Evolutionary conservation across 2,329 filamentous ascomycete species (phyloP).

Genomic region (Pestalotiopsis fici): DNA sequence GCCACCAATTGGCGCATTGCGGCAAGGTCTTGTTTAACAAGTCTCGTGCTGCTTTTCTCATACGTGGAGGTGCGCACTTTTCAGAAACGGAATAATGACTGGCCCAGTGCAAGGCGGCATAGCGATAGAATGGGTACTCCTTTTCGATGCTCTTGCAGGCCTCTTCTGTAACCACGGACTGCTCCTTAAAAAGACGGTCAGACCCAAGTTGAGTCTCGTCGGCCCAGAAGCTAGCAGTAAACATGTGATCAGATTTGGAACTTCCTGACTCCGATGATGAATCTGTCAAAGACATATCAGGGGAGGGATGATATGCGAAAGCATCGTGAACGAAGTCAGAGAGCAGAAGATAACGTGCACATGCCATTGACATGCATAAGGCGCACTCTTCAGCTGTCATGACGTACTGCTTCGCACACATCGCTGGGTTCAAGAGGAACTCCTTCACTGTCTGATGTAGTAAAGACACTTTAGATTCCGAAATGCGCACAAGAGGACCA

Average conservation of each 20-base stretch:
- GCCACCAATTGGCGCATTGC: constrained; percentile 32
- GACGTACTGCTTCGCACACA: neutral
- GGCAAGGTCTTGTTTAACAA: constrained; percentile 18
- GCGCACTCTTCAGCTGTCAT: constrained; percentile 14
- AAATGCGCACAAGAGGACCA: constrained; percentile 33
- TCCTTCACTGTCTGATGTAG: constrained; percentile 38
- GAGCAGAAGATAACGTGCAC: constrained; percentile 29
- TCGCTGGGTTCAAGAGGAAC: constrained; percentile 23
- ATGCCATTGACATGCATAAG: constrained; percentile 18
- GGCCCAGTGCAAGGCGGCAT: constrained; percentile 37
- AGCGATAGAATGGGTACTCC: constrained; percentile 32
- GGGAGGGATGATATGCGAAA: constrained; percentile 15
- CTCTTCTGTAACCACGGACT: constrained; percentile 20
- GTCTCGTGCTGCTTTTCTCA: constrained; percentile 16
- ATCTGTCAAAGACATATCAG: neutral
- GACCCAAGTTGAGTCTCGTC: constrained; percentile 14
- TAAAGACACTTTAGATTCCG: constrained; percentile 29
- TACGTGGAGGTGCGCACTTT: constrained; percentile 13
- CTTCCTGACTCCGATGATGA: neutral
- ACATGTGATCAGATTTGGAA: neutral
- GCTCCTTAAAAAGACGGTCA: constrained; percentile 26
- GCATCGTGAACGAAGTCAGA: constrained; percentile 33
- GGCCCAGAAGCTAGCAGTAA: neutral
- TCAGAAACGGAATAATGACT: constrained; percentile 29
- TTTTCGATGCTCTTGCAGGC: constrained; percentile 22